These are phyloP conservation scores for Fusarium sp. DNA, from an alignment of 2,329 filamentous ascomycete species.

Conservation along the genomic window DNA sequence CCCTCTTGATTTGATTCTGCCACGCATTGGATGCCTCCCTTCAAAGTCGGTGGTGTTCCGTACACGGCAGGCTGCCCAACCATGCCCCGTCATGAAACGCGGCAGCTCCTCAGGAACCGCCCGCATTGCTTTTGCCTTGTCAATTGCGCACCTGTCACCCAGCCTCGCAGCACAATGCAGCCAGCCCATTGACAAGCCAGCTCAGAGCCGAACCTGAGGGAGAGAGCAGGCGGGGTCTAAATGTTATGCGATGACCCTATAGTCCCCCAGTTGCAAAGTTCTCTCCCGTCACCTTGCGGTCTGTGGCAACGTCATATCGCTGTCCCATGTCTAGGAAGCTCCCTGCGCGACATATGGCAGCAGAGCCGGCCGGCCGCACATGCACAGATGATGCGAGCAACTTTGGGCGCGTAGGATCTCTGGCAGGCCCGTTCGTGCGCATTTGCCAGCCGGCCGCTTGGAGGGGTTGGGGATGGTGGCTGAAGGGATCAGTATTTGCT, in stretches of 20 bases:
- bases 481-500: slow-evolving; percentile 27
- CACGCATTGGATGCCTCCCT: slow-evolving; percentile 36
- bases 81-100: slow-evolving; percentile 32
- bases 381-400: slow-evolving; percentile 41
- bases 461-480: slow-evolving; percentile 29
- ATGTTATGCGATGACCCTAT: slow-evolving; percentile 29
- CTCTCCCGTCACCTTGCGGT: slow-evolving; percentile 38
- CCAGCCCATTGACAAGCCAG: slow-evolving; percentile 6
- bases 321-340: slow-evolving; percentile 32
- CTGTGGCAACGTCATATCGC: slow-evolving; percentile 28
- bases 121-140: not conserved
- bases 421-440: slow-evolving; percentile 37
- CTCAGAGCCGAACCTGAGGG: slow-evolving; percentile 2
- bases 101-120: slow-evolving; percentile 29
- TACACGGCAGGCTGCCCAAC: slow-evolving; percentile 10
- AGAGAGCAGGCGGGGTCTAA: slow-evolving; percentile 30
- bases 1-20: slow-evolving; percentile 15
- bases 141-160: slow-evolving; percentile 7
- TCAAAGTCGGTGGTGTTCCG: slow-evolving; percentile 12
- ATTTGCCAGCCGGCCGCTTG: slow-evolving; percentile 12
- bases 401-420: slow-evolving; percentile 28
- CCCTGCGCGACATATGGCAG: slow-evolving; percentile 40
- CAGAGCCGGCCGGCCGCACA: slow-evolving; percentile 25
- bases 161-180: slow-evolving; percentile 25
- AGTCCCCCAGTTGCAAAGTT: slow-evolving; percentile 11